A percentile compares a stretch with the other conserved stretches of the same genome.
These are phyloP conservation scores for Aristolochia californica DNA, from an alignment of 164 flowering plant genomes.

Conservation along the genomic window DNA sequence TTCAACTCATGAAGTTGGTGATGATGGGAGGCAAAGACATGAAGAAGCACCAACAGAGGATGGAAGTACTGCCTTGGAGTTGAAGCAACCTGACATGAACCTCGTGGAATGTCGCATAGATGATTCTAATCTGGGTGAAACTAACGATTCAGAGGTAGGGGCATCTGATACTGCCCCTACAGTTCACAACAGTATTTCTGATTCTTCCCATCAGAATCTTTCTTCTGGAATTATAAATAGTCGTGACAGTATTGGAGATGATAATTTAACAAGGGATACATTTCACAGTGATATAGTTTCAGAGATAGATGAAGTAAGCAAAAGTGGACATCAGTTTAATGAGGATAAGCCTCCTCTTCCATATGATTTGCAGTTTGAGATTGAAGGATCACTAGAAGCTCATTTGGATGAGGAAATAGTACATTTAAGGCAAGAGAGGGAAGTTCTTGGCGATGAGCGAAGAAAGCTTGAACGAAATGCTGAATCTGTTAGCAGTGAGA, in stretches of 20 bases:
- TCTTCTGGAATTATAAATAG: neutral
- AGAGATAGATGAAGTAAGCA: neutral
- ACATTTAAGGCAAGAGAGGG: constrained; percentile 38
- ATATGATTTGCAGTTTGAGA: too few relatives aligned
- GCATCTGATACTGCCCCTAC: neutral
- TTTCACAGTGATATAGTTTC: neutral
- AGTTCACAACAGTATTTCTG: neutral
- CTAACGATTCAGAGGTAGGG: too few relatives aligned
- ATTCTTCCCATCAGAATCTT: constrained; percentile 1
- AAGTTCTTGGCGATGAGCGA: constrained; percentile 61
- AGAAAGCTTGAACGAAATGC: constrained; percentile 86
- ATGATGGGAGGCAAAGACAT: constrained; percentile 5
- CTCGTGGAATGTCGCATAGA: constrained; percentile 6
- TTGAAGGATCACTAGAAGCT: constrained; percentile 22
- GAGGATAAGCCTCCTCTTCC: constrained; percentile 17
- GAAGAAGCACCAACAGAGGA: constrained; percentile 5
- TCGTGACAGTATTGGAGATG: neutral
- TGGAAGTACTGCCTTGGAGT: constrained; percentile 9
- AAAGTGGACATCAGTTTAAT: neutral
- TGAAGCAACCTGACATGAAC: constrained; percentile 9
- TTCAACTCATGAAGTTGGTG: constrained; percentile 8
- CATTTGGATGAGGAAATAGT: constrained; percentile 58
- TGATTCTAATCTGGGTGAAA: constrained; percentile 10
- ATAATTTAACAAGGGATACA: neutral
- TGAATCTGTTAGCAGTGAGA: constrained; percentile 84